phyloP scores from a whole-genome alignment of 345 rosid species.

The Camelina hispida region DNA sequence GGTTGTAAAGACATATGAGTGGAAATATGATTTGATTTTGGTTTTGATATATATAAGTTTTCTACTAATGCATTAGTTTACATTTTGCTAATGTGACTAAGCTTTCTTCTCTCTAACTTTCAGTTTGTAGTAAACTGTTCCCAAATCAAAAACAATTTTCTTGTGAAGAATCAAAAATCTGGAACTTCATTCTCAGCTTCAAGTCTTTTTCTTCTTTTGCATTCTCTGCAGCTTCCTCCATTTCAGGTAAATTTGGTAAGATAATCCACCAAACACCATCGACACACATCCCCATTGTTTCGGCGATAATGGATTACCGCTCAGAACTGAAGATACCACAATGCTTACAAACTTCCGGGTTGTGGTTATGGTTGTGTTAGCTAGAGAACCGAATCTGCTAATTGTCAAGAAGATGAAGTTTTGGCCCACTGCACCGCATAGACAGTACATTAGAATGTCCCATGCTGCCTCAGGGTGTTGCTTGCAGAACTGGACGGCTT shows the following conservation, averaged over 20 bases:
- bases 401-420: constrained; percentile 96
- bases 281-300: constrained; percentile 95
- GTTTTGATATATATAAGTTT: constrained; percentile 18
- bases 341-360: constrained; percentile 97
- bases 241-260: constrained; percentile 93
- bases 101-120: constrained; percentile 30
- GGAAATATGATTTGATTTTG: constrained; percentile 38
- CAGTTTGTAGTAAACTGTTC: constrained; percentile 11
- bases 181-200: constrained; percentile 33
- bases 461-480: constrained; percentile 92
- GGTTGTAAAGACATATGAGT: constrained; percentile 33
- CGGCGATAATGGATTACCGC: constrained; percentile 86
- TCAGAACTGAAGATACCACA: constrained; percentile 81
- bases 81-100: constrained; percentile 37
- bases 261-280: constrained; percentile 95
- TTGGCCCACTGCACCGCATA: constrained; percentile 96
- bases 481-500: constrained; percentile 83
- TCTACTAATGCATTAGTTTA: constrained; percentile 37
- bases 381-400: constrained; percentile 91
- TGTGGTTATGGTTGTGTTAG: constrained; percentile 96
- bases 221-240: constrained; percentile 86
- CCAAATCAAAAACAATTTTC: constrained; percentile 25
- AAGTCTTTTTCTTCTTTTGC: constrained; percentile 82
- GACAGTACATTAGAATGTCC: constrained; percentile 92
- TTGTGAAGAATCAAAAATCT: constrained; percentile 3